phyloP scores from a whole-genome alignment of 2,329 filamentous ascomycete species.

The Teratosphaeriaceae sp. region DNA sequence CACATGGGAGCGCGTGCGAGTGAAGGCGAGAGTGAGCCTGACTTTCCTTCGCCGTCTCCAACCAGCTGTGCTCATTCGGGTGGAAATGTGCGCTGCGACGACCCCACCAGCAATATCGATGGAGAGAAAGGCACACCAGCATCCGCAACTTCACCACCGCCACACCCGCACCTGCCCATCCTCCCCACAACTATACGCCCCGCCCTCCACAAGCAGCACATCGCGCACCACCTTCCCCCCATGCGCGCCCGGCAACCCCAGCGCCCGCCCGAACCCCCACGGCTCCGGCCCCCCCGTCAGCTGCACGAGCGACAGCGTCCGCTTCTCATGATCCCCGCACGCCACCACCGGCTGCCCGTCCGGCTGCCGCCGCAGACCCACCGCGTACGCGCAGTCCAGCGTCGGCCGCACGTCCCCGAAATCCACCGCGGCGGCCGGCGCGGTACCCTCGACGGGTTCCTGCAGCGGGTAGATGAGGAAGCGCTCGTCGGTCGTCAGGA shows the following conservation, averaged over 20 bases:
- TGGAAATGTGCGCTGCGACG: too few relatives aligned
- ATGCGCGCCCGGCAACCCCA: slow-evolving; percentile 37
- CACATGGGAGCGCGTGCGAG: too few relatives aligned
- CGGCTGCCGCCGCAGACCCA: slow-evolving; percentile 52
- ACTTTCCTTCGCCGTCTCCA: too few relatives aligned
- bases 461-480: slow-evolving; percentile 66
- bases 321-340: slow-evolving; percentile 24
- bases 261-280: slow-evolving; percentile 22
- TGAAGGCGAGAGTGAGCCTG: too few relatives aligned
- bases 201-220: slow-evolving; percentile 31
- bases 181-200: slow-evolving; percentile 42
- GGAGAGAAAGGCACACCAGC: too few relatives aligned
- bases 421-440: slow-evolving; percentile 42
- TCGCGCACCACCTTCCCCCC: slow-evolving; percentile 44
- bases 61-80: too few relatives aligned
- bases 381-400: slow-evolving; percentile 68
- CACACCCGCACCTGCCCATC: slow-evolving; percentile 41
- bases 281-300: slow-evolving; percentile 18
- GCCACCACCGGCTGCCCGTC: slow-evolving; percentile 23
- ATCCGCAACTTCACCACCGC: slow-evolving; percentile 14
- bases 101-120: too few relatives aligned
- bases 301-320: slow-evolving; percentile 22
- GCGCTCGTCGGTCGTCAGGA: slow-evolving; percentile 71
- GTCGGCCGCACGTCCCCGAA: slow-evolving; percentile 63
- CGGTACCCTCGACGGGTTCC: slow-evolving; percentile 52